Percentiles rank a stretch among this genome's conserved stretches.
Conservation (phyloP, 2,329 filamentous ascomycete genomes). For the Nigrograna mackinnonii region DNA sequence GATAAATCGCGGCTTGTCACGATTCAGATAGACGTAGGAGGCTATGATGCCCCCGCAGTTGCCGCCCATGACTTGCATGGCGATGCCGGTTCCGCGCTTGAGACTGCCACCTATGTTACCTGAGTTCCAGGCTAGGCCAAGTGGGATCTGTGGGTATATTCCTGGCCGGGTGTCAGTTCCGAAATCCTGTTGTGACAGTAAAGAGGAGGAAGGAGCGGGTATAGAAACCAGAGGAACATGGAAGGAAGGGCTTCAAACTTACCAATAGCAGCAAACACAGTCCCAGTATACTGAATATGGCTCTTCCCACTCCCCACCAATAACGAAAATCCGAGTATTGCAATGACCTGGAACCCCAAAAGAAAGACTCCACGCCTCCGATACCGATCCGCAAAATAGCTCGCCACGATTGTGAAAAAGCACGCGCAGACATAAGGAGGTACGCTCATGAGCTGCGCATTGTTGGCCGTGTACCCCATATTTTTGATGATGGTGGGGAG, state of each 20-base stretch:
- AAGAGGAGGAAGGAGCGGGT: no score
- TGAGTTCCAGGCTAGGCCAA: conserved; percentile 62
- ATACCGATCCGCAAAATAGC: conserved; percentile 30
- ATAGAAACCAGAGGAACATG: no score
- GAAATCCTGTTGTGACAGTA: background rate
- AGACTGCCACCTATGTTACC: conserved; percentile 60
- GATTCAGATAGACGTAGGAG: conserved; percentile 52
- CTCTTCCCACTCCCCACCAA: conserved; percentile 28
- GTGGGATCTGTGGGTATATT: conserved; percentile 60
- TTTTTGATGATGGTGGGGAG: conserved; percentile 67
- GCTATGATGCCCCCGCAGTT: conserved; percentile 75
- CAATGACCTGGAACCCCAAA: conserved; percentile 45
- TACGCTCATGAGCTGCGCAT: conserved; percentile 64
- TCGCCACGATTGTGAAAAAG: conserved; percentile 35
- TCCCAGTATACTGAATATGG: conserved; percentile 36
- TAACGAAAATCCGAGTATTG: conserved; percentile 55
- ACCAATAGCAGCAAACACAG: conserved; percentile 31
- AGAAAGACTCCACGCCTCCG: conserved; percentile 35
- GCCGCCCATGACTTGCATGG: conserved; percentile 59
- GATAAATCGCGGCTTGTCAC: conserved; percentile 49
- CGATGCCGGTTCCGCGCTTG: conserved; percentile 60
- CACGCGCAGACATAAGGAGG: conserved; percentile 63
- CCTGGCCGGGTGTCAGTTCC: conserved; percentile 23
- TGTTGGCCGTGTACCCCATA: conserved; percentile 60
- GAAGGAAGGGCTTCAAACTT: no score